These are phyloP conservation scores for Lineolata rhizophorae DNA, from an alignment of 495 filamentous ascomycete genomes.

Conservation along the genomic window DNA sequence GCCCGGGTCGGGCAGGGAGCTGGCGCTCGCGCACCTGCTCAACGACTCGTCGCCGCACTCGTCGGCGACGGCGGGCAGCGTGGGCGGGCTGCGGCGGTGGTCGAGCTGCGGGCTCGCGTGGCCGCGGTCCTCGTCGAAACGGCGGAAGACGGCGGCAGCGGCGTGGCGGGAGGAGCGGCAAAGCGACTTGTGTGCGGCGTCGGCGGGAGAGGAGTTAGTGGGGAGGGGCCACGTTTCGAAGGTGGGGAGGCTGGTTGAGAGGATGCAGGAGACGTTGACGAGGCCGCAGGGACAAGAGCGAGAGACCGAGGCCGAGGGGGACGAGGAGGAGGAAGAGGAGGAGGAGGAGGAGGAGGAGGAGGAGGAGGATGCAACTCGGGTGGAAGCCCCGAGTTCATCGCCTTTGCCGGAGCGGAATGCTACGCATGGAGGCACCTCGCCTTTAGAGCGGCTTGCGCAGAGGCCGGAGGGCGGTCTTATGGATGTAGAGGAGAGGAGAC, in stretches of 20 bases:
- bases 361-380: background rate
- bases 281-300: conserved; percentile 11
- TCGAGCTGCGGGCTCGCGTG: conserved; percentile 50
- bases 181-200: too few species aligned
- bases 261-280: conserved; percentile 38
- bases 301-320: conserved; percentile 4
- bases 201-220: too few species aligned
- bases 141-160: conserved; percentile 32
- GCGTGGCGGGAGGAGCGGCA: background rate
- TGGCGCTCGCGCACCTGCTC: conserved; percentile 17
- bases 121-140: conserved; percentile 26
- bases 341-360: background rate
- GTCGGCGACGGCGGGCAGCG: conserved; percentile 12
- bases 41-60: conserved; percentile 17
- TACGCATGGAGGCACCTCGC: too few species aligned
- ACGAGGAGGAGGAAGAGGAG: conserved; percentile 1
- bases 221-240: too few species aligned
- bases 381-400: conserved; percentile 1
- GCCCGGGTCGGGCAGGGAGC: too few species aligned
- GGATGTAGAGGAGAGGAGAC: too few species aligned
- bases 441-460: too few species aligned
- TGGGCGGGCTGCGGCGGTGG: conserved; percentile 18
- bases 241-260: conserved; percentile 39
- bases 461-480: too few species aligned
- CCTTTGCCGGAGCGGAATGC: too few species aligned